Percentiles rank a stretch among this genome's conserved stretches.
These are phyloP conservation scores for Afroboletus lepidellus DNA, from an alignment of 1,284 basidiomycete species.

Conservation along the genomic window DNA sequence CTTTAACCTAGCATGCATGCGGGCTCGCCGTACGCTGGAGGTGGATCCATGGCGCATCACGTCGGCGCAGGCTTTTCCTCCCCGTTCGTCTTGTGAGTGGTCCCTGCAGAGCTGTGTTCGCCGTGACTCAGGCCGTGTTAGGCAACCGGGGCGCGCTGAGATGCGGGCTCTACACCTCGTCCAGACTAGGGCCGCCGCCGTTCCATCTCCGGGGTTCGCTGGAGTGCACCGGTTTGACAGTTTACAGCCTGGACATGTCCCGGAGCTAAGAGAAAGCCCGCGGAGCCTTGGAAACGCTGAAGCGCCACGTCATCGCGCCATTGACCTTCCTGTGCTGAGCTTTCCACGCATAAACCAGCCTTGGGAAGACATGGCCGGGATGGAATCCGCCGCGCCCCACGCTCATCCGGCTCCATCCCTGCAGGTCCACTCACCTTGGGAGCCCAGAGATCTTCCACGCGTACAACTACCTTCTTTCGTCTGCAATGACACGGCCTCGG, in stretches of 20 bases:
- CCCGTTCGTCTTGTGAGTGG: conserved; percentile 7
- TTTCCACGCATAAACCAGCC: not conserved
- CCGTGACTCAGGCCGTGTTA: conserved; percentile 5
- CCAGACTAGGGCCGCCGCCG: not conserved
- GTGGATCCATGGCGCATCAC: not conserved
- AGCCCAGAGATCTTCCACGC: not conserved
- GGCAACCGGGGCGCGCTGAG: not conserved
- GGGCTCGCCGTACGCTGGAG: not conserved
- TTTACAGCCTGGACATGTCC: not conserved
- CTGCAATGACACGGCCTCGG: not conserved
- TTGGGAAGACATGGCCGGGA: conserved; percentile 11
- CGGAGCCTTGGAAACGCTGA: not conserved
- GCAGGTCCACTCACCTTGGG: conserved; percentile 2
- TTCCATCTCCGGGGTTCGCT: not conserved
- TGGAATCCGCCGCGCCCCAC: not conserved
- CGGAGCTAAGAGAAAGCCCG: not conserved
- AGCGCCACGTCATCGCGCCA: not conserved
- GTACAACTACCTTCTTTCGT: not conserved
- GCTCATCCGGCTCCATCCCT: not conserved
- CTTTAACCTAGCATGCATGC: conserved; percentile 4
- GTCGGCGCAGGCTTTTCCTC: not conserved
- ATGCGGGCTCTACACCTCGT: conserved; percentile 1
- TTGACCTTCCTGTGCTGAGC: not conserved
- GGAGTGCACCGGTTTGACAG: not conserved
- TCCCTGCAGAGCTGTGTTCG: too few relatives aligned